Conservation (phyloP, 176 grass and related monocot genomes). For the Phoenix dactylifera region DNA sequence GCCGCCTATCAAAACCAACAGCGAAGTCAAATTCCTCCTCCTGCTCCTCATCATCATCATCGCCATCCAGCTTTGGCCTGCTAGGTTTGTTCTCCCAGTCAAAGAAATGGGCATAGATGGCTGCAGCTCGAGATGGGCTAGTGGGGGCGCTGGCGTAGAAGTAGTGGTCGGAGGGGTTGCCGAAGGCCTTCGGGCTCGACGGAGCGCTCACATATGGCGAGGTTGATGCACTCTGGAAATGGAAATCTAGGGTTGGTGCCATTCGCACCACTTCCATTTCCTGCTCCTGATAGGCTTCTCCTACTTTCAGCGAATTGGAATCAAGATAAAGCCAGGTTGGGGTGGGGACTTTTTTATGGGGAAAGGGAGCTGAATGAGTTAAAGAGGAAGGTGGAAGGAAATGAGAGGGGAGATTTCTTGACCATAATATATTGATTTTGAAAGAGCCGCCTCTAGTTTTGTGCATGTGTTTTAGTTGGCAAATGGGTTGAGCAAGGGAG, state of each 20-base stretch:
- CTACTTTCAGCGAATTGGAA: too few relatives aligned
- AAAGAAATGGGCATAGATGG: not conserved
- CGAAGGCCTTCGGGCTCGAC: constrained; percentile 41
- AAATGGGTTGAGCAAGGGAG: too few relatives aligned
- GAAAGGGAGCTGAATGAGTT: too few relatives aligned
- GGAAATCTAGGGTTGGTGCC: constrained; percentile 26
- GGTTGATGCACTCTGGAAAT: not conserved
- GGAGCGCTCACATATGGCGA: constrained; percentile 26
- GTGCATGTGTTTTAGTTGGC: too few relatives aligned
- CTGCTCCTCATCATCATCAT: not conserved
- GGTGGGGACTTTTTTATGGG: too few relatives aligned
- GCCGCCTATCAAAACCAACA: constrained; percentile 44
- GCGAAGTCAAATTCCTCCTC: constrained; percentile 45
- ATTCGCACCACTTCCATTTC: constrained; percentile 66
- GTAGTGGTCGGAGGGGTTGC: constrained; percentile 24
- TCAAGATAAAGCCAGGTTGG: too few relatives aligned
- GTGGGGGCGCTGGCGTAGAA: constrained; percentile 73
- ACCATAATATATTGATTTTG: too few relatives aligned
- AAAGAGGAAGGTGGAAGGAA: too few relatives aligned
- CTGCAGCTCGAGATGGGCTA: constrained; percentile 46
- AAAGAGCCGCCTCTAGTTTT: too few relatives aligned
- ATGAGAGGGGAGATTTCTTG: too few relatives aligned
- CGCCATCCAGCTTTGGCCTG: not conserved
- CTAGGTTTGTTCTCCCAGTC: not conserved
- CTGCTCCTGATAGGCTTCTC: not conserved